Evolutionary conservation across 2,329 filamentous ascomycete genomes (phyloP).

Genomic region (Colletotrichum sp.): DNA sequence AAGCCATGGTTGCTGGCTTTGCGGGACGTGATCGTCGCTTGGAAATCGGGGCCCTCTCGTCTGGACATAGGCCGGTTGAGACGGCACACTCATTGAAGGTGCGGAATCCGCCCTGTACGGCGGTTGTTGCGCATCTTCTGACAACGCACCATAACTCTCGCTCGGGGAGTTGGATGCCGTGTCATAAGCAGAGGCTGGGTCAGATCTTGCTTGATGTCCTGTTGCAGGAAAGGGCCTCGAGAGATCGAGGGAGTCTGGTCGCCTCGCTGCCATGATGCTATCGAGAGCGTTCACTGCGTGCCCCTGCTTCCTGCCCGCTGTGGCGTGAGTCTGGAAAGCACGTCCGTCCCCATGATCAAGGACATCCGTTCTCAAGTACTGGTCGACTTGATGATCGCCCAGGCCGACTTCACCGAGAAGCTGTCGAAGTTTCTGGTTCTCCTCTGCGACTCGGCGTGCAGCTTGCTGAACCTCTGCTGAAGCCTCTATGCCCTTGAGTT

Average conservation of each 20-base stretch:
- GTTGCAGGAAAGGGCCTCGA: background rate
- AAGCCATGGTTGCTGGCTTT: background rate
- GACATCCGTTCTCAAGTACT: constrained; percentile 34
- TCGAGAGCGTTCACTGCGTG: constrained; percentile 32
- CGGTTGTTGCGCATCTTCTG: background rate
- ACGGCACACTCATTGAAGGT: background rate
- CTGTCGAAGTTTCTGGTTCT: constrained; percentile 68
- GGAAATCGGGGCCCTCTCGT: background rate
- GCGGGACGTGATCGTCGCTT: background rate
- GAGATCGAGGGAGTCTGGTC: constrained; percentile 22
- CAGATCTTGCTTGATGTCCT: background rate
- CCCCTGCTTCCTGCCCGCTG: background rate
- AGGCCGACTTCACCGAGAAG: constrained; percentile 65
- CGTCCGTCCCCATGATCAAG: background rate
- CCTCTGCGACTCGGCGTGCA: constrained; percentile 70
- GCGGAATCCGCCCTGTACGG: background rate
- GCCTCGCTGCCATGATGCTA: constrained; percentile 40
- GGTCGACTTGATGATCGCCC: constrained; percentile 57
- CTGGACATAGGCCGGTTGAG: background rate
- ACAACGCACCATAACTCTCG: background rate
- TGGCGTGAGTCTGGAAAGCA: background rate
- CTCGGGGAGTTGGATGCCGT: background rate
- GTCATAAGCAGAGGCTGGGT: background rate
- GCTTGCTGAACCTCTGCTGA: constrained; percentile 75
- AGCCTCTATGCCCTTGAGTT: constrained; percentile 70